These are phyloP conservation scores for Phoenix dactylifera DNA, from an alignment of 176 grass and related monocot species.

Conservation along the genomic window DNA sequence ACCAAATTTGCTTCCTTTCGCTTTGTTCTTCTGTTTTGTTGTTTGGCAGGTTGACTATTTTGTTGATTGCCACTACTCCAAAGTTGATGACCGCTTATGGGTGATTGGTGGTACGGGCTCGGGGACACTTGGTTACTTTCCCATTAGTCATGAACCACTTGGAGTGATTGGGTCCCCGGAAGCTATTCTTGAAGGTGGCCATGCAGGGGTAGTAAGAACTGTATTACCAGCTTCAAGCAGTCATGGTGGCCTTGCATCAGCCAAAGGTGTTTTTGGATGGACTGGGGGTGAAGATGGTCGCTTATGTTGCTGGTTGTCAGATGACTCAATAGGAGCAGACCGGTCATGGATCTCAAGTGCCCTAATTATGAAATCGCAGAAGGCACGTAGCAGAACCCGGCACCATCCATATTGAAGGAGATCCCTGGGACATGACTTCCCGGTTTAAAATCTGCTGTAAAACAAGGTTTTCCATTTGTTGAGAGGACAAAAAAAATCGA, in stretches of 20 bases:
- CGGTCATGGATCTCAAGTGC: constrained; percentile 62
- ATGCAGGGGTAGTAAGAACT: constrained; percentile 62
- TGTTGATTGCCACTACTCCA: constrained; percentile 82
- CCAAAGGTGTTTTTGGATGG: constrained; percentile 75
- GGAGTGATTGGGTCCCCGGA: constrained; percentile 37
- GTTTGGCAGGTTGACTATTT: constrained; percentile 77
- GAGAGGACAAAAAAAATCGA: too few relatives aligned
- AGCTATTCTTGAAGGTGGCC: constrained; percentile 78
- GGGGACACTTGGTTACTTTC: constrained; percentile 80
- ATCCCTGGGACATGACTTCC: too few relatives aligned
- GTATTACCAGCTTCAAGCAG: constrained; percentile 35
- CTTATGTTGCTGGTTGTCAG: constrained; percentile 73
- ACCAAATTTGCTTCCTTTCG: neutral
- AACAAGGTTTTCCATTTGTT: too few relatives aligned
- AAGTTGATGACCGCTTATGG: constrained; percentile 55
- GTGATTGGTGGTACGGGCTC: constrained; percentile 56
- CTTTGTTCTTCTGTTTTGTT: neutral
- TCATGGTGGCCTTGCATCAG: constrained; percentile 20
- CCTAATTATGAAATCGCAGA: constrained; percentile 38
- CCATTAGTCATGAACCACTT: constrained; percentile 28
- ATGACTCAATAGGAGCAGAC: constrained; percentile 27
- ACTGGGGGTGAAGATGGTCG: constrained; percentile 89
- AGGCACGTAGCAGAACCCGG: constrained; percentile 26
- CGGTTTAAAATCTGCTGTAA: too few relatives aligned
- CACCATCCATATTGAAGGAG: constrained; percentile 60